Percentiles rank a stretch among this genome's conserved stretches.
Conservation (phyloP, 2,329 filamentous ascomycete genomes). For the Aspergillus calidoustus region DNA sequence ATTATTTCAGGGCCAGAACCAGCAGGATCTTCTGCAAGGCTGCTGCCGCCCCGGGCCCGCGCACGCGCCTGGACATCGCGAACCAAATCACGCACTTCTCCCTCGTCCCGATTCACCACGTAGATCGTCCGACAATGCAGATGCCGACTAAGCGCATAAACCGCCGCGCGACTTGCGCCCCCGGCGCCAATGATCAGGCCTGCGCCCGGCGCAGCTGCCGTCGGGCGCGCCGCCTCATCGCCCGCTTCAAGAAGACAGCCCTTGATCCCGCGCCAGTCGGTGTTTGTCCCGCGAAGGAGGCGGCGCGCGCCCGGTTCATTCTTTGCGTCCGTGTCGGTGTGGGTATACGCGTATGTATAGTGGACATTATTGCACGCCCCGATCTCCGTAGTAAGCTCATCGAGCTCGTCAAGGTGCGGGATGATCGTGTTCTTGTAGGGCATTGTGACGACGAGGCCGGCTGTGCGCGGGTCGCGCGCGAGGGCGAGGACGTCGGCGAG, state of each 20-base stretch:
- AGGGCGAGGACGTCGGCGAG: too few species aligned
- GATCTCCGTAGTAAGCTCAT: slow-evolving; percentile 40
- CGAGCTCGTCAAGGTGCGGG: slow-evolving; percentile 36
- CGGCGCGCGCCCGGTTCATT: too few species aligned
- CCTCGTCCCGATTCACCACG: slow-evolving; percentile 42
- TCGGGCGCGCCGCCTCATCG: slow-evolving; percentile 1
- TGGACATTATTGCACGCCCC: slow-evolving; percentile 33
- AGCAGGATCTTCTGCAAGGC: not conserved
- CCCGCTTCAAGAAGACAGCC: slow-evolving; percentile 35
- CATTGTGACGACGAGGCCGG: too few species aligned
- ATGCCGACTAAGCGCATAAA: slow-evolving; percentile 39
- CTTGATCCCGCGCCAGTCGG: slow-evolving; percentile 50
- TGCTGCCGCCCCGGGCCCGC: too few species aligned
- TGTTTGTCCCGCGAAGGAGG: slow-evolving; percentile 46
- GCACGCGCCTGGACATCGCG: slow-evolving; percentile 23
- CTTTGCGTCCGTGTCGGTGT: slow-evolving; percentile 6
- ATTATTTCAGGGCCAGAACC: not conserved
- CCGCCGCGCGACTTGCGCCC: slow-evolving; percentile 48
- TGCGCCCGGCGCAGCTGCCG: slow-evolving; percentile 20
- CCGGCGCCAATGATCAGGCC: slow-evolving; percentile 49
- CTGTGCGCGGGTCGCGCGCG: too few species aligned
- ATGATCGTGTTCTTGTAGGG: too few species aligned
- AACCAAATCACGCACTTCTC: slow-evolving; percentile 34
- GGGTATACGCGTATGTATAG: slow-evolving; percentile 2
- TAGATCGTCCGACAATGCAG: slow-evolving; percentile 40